Evolutionary conservation across 257 asterid species (phyloP).

Genomic region (Solanum chmielewskii): DNA sequence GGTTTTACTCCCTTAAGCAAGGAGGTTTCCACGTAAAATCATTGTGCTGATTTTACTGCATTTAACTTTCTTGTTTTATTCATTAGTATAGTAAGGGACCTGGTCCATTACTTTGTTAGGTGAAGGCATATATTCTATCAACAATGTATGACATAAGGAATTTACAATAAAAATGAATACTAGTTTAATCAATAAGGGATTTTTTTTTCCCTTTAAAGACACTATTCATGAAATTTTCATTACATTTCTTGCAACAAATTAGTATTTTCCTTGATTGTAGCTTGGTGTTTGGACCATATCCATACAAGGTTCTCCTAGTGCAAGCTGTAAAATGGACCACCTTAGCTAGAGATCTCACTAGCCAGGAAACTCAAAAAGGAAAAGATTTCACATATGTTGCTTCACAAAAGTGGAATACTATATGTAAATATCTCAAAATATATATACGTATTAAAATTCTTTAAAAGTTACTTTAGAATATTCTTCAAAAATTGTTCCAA

Average conservation of each 20-base stretch:
- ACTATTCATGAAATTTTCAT: not conserved
- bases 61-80: no score
- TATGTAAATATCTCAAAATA: not conserved
- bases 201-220: not conserved
- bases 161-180: not conserved
- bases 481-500: not conserved
- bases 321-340: not conserved
- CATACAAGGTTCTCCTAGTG: not conserved
- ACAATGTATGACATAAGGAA: not conserved
- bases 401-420: not conserved
- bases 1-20: no score
- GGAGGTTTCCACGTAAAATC: no score
- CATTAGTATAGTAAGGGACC: no score
- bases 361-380: not conserved
- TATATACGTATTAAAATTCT: not conserved
- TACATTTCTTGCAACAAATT: not conserved
- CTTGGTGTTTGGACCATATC: not conserved
- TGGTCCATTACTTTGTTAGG: no score
- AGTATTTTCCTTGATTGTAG: not conserved
- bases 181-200: not conserved
- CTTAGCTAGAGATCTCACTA: not conserved
- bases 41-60: no score
- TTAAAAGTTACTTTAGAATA: not conserved
- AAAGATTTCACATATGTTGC: not conserved
- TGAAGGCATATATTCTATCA: not conserved